These are phyloP conservation scores for Ophiostoma ips DNA, from an alignment of 2,329 filamentous ascomycete genomes.

Conservation along the genomic window DNA sequence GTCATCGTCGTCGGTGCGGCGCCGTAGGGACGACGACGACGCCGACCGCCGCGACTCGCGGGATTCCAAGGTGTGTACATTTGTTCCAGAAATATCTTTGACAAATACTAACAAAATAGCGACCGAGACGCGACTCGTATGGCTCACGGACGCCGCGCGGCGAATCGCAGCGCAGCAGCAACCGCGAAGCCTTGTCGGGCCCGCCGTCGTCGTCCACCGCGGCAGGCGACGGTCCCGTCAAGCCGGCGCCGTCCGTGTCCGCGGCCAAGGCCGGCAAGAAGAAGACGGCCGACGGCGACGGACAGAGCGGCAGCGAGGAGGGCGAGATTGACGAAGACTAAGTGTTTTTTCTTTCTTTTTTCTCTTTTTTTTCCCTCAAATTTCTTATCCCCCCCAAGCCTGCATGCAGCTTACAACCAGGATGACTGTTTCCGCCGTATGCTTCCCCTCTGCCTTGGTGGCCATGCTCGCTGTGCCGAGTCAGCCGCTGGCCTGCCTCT, in stretches of 20 bases:
- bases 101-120: too few species aligned
- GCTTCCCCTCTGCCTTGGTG: too few species aligned
- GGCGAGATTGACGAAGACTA: conserved; percentile 28
- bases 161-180: conserved; percentile 4
- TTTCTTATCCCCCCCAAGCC: neutral
- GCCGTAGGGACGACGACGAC: conserved; percentile 65
- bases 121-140: conserved; percentile 14
- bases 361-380: neutral
- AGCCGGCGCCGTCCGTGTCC: neutral
- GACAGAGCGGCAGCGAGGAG: conserved; percentile 1
- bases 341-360: neutral
- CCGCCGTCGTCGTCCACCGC: neutral
- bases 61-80: too few species aligned
- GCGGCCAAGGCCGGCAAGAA: neutral
- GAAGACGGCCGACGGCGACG: conserved; percentile 34
- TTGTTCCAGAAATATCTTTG: too few species aligned
- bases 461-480: too few species aligned
- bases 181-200: conserved; percentile 27
- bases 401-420: neutral
- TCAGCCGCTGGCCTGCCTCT: neutral
- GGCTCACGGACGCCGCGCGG: conserved; percentile 23
- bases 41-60: conserved; percentile 50
- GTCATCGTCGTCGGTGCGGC: conserved; percentile 34
- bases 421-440: neutral
- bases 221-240: conserved; percentile 28